Conservation (phyloP, 768 basidiomycete genomes). For the Chlorophyllum brunneum region DNA sequence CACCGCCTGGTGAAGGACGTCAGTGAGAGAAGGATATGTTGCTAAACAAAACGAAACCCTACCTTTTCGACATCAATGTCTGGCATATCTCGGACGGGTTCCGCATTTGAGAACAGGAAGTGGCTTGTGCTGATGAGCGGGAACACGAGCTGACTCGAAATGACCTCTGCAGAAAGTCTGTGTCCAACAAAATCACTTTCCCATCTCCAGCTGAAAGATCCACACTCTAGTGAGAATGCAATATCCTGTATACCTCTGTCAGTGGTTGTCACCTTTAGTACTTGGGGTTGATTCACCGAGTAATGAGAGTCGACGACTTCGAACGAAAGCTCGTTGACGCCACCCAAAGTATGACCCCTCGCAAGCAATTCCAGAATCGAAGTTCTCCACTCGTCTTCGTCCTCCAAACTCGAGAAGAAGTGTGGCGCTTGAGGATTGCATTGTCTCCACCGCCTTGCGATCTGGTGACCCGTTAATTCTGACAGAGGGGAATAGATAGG, state of each 20-base stretch:
- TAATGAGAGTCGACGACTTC: slow-evolving; percentile 56
- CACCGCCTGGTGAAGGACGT: slow-evolving; percentile 41
- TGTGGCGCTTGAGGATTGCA: slow-evolving; percentile 43
- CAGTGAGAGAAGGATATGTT: not conserved
- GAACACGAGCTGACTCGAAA: slow-evolving; percentile 75
- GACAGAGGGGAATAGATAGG: slow-evolving; percentile 1
- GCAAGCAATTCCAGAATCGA: slow-evolving; percentile 51
- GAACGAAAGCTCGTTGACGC: slow-evolving; percentile 52
- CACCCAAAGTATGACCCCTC: slow-evolving; percentile 59
- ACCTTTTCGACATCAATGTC: slow-evolving; percentile 68
- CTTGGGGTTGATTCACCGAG: slow-evolving; percentile 42
- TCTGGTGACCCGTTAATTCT: slow-evolving; percentile 50
- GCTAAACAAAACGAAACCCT: slow-evolving; percentile 8
- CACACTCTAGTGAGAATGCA: slow-evolving; percentile 55
- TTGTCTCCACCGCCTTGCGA: slow-evolving; percentile 68
- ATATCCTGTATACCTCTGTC: slow-evolving; percentile 48
- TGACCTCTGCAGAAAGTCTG: slow-evolving; percentile 62
- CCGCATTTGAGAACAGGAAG: slow-evolving; percentile 59
- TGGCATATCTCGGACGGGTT: slow-evolving; percentile 52
- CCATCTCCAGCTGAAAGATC: slow-evolving; percentile 76
- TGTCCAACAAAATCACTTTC: slow-evolving; percentile 64
- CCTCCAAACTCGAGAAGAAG: slow-evolving; percentile 26
- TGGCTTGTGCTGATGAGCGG: slow-evolving; percentile 72
- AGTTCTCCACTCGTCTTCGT: slow-evolving; percentile 64
- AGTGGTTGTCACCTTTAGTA: not conserved